Conservation (phyloP, 495 filamentous ascomycete species). For the Hyaloscypha finlandica region DNA sequence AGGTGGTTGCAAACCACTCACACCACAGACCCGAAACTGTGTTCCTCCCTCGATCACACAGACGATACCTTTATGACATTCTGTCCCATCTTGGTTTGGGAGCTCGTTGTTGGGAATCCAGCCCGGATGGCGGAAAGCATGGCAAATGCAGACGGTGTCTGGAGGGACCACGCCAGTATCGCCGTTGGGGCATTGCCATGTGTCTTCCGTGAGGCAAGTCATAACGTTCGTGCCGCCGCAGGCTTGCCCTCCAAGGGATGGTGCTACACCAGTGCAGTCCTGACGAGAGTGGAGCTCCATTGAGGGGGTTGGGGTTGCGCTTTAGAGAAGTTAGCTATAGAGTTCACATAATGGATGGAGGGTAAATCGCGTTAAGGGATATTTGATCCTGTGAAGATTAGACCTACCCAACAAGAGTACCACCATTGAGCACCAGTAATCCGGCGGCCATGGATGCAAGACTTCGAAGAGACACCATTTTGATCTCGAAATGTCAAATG, state of each 20-base stretch:
- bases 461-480: too few relatives aligned
- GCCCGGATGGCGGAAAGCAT: constrained; percentile 7
- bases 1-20: constrained; percentile 6
- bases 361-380: too few relatives aligned
- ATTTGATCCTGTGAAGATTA: too few relatives aligned
- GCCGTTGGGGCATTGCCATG: constrained; percentile 17
- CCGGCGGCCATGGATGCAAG: too few relatives aligned
- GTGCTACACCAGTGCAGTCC: constrained; percentile 8
- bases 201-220: constrained; percentile 3
- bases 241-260: constrained; percentile 10
- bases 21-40: constrained; percentile 13
- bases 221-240: constrained; percentile 7
- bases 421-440: too few relatives aligned
- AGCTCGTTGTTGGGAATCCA: constrained; percentile 12
- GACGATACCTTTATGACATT: constrained; percentile 3
- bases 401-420: too few relatives aligned
- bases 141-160: constrained; percentile 12
- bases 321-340: background rate
- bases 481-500: too few relatives aligned
- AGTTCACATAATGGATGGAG: too few relatives aligned
- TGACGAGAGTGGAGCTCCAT: background rate
- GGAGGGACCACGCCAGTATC: constrained; percentile 12
- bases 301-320: constrained; percentile 1
- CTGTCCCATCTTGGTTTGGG: background rate
- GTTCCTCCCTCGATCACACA: constrained; percentile 4